Percentiles rank a stretch among this genome's conserved stretches.
Conservation (phyloP, 1,139 yeast species). For the Nakaseomyces uthaithaninus region DNA sequence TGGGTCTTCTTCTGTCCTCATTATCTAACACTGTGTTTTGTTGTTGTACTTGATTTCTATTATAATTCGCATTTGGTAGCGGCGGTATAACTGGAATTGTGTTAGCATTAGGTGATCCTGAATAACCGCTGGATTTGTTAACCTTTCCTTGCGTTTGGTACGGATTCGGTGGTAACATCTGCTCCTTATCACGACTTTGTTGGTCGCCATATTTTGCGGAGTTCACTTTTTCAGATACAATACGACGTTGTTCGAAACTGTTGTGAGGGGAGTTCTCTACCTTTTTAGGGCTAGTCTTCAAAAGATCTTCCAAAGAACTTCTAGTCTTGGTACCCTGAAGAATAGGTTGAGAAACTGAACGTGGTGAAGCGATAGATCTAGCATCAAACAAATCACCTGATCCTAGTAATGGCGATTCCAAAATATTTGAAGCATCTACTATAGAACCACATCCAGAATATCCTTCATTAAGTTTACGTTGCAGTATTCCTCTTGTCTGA, state of each 20-base stretch:
- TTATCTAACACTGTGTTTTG: background rate
- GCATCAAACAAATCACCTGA: slow-evolving; percentile 33
- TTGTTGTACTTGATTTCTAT: background rate
- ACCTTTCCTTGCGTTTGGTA: background rate
- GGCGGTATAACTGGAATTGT: slow-evolving; percentile 4
- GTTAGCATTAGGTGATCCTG: background rate
- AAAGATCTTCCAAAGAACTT: background rate
- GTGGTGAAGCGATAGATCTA: slow-evolving; percentile 1
- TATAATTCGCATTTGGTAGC: background rate
- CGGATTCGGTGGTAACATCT: background rate
- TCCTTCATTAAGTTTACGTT: slow-evolving; percentile 58
- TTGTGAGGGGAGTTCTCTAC: background rate
- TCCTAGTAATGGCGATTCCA: slow-evolving; percentile 38
- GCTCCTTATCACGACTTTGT: background rate
- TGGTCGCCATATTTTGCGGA: background rate
- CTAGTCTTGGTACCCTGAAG: background rate
- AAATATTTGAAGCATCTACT: slow-evolving; percentile 54
- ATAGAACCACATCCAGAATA: slow-evolving; percentile 77
- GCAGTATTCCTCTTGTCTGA: slow-evolving; percentile 55
- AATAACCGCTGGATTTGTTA: too few species aligned
- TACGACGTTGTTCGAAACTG: slow-evolving; percentile 1
- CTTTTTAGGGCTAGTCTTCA: background rate
- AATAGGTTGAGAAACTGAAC: slow-evolving; percentile 4
- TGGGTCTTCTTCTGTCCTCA: background rate
- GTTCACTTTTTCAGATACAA: slow-evolving; percentile 2